Evolutionary conservation across 768 basidiomycete species (phyloP).

Genomic region (Russula vinacea): DNA sequence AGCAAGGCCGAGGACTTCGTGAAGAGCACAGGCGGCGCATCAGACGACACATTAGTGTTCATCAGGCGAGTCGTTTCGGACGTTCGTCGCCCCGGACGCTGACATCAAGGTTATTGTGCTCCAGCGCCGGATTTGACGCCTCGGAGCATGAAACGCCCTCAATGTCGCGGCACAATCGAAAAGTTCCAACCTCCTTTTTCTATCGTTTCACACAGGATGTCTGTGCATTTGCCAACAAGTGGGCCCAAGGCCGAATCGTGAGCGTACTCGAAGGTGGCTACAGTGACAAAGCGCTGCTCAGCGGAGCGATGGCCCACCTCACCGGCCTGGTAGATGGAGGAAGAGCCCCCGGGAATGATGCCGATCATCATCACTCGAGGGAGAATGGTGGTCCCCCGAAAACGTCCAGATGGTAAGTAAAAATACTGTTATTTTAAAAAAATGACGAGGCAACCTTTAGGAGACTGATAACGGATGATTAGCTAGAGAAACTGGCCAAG

Average conservation of each 20-base stretch:
- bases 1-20: slow-evolving; percentile 69
- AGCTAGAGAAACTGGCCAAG: slow-evolving; percentile 27
- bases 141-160: slow-evolving; percentile 85
- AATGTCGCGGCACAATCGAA: slow-evolving; percentile 92
- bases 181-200: slow-evolving; percentile 85
- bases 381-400: slow-evolving; percentile 36
- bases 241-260: slow-evolving; percentile 67
- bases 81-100: neutral
- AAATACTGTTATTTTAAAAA: too few species aligned
- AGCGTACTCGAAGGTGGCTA: slow-evolving; percentile 96
- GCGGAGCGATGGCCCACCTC: slow-evolving; percentile 80
- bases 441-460: neutral
- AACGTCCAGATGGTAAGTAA: slow-evolving; percentile 24
- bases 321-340: slow-evolving; percentile 53
- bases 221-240: slow-evolving; percentile 56
- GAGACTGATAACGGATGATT: neutral
- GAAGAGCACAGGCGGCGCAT: slow-evolving; percentile 57
- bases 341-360: slow-evolving; percentile 1
- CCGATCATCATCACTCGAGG: neutral
- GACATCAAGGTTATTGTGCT: slow-evolving; percentile 1
- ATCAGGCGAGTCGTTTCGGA: slow-evolving; percentile 60
- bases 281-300: slow-evolving; percentile 81
- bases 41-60: slow-evolving; percentile 74
- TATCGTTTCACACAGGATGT: slow-evolving; percentile 76
- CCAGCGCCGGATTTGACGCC: slow-evolving; percentile 91